Evolutionary conservation across 768 basidiomycete species (phyloP).

Genomic region (Tubosaeta brunneosetosa): DNA sequence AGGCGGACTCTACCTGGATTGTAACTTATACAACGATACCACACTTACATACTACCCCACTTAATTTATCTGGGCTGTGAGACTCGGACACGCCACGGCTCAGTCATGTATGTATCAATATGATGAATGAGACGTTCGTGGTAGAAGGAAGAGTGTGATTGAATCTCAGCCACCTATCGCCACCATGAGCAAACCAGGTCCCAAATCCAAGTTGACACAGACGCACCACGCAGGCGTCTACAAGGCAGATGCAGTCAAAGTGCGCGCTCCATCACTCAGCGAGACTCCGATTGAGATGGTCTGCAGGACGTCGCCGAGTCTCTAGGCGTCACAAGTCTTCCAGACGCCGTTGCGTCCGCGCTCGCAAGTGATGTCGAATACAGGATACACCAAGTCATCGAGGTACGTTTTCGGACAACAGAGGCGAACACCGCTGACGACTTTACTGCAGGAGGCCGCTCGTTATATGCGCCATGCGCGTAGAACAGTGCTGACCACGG

Average conservation of each 20-base stretch:
- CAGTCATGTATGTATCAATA: background rate
- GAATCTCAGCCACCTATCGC: background rate
- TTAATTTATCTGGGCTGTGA: background rate
- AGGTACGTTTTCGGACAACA: slow-evolving; percentile 46
- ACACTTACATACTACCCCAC: background rate
- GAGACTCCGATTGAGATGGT: slow-evolving; percentile 7
- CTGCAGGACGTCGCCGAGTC: slow-evolving; percentile 88
- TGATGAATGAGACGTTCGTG: background rate
- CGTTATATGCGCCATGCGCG: slow-evolving; percentile 95
- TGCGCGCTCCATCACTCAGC: slow-evolving; percentile 26
- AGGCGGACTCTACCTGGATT: background rate
- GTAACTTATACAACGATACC: background rate
- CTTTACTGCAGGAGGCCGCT: slow-evolving; percentile 64
- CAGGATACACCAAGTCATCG: slow-evolving; percentile 89
- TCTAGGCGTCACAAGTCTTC: slow-evolving; percentile 66
- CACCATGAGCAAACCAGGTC: slow-evolving; percentile 38
- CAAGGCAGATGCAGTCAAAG: slow-evolving; percentile 61
- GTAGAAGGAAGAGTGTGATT: background rate
- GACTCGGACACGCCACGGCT: background rate
- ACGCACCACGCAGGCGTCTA: slow-evolving; percentile 56
- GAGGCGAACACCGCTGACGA: background rate
- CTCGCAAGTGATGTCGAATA: slow-evolving; percentile 97
- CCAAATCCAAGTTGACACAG: slow-evolving; percentile 44
- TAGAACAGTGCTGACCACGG: slow-evolving; percentile 81
- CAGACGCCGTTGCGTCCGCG: slow-evolving; percentile 74